Evolutionary conservation across 2,329 filamentous ascomycete genomes (phyloP), one percentile per base, ranked within the genome.

Genomic region (Fusarium sp.): DNA sequence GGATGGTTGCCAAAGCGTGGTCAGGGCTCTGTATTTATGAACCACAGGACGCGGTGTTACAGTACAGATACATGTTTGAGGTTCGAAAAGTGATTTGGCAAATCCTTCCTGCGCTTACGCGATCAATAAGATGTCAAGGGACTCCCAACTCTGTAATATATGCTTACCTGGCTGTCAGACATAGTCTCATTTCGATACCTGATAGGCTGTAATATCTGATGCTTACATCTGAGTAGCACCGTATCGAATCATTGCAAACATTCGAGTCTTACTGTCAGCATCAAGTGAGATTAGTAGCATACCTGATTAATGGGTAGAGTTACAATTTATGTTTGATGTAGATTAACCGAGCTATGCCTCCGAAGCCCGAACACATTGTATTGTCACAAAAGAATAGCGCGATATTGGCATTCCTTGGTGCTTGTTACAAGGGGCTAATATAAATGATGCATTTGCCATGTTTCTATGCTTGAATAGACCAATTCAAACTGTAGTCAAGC

Each of bases 401-500:
- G 30, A 30, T 30, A 9, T 4, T 4, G 4, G 30, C 8, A 30
- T 30, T 30, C 8, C 8, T 5, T 9, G 10, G 4, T 30, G 10
- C 30, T 12, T 6, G 12, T 8, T 10, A 30, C 16, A 8, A 18
- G 4, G 12, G 20, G 18, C 4, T 6, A 3, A n/a, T 41, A 15
- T 33, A n/a, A 15, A 28, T n/a, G 15, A 44, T 12, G 16, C 30
- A 10, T 44, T 28, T 4, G 23, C 23, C 23, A 28, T 28, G 0
- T 28, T 44, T n/a, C 3, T 6, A n/a, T 10, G 15, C 3, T 4
- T 26, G 8, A 10, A 6, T 31, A 31, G 11, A 6, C 15, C 12
- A 42, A 6, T 1, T 62, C 18, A 62, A 42, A 42, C 2, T 12
- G 33, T 31, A 16, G 47, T 33, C 5, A 64, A 45, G 15, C 61